Evolutionary conservation across 1,284 basidiomycete genomes (phyloP), one percentile per base, ranked within the genome.

Genomic region (Tylopilus sp.): DNA sequence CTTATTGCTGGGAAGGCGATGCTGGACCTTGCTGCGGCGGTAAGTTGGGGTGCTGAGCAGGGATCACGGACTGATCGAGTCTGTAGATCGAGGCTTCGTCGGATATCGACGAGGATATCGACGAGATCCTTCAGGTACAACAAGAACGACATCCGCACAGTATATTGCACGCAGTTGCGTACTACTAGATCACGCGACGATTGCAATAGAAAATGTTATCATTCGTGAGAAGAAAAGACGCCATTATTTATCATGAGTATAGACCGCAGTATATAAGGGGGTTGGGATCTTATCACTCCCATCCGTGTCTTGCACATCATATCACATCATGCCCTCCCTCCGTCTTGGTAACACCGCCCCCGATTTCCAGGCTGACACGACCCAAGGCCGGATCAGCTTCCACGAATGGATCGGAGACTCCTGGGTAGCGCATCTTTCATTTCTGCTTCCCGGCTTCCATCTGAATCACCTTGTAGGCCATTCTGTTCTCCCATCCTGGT

Each of bases 1-100:
- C 85, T 94, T 39, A 95, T 98, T 65, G 98, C 98, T 19, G 97
- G 97, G 18, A 95, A 93, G 79, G 96, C 97, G 2, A 97, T 99
- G 72, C 84, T 99, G 41, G 97, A 97, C 73, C 85, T 99, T n/a
- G 95, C 95, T 16, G 85, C 89, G 58, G 92, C 95, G 63, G 97
- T 97, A 75, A 83, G 95, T 64, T 15, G 62, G 19, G 36, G 52
- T 47, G 53, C 61, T 67, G 47, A 26, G 59, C 16, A 57, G 41
- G 38, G 57, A 60, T 66, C 54, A 66, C 66, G 60, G 61, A 24
- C 59, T 75, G 65, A 75, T 67, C 57, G 47, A 29, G 60, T 51
- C 19, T 58, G 62, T 64, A 98, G 96, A 95, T 99, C 70, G 97
- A 99, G 78, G 86, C 80, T 6, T 87, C 94, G 12, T 84, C 87